These are phyloP conservation scores for Talaromyces sp. DNA, from an alignment of 2,329 filamentous ascomycete species.

Conservation along the genomic window DNA sequence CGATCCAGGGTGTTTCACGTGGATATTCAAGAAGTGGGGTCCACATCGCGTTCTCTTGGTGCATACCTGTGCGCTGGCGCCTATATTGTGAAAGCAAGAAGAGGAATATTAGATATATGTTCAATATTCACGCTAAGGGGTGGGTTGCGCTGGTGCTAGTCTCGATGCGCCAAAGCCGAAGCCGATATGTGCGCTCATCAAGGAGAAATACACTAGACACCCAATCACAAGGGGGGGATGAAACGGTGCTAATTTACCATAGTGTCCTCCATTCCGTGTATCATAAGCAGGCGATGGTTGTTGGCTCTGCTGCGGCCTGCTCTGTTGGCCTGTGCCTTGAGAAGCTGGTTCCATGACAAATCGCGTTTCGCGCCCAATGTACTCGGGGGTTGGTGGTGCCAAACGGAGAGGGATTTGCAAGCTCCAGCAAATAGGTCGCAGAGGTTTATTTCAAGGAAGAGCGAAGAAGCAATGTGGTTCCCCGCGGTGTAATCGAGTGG, in stretches of 20 bases:
- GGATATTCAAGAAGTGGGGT: not conserved
- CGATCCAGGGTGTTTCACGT: not conserved
- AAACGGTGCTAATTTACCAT: conserved; percentile 55
- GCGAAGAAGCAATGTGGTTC: not conserved
- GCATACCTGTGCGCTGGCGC: conserved; percentile 70
- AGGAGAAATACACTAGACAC: not conserved
- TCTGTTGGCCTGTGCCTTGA: conserved; percentile 60
- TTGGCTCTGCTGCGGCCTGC: conserved; percentile 56
- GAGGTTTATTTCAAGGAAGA: not conserved
- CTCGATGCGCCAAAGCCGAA: not conserved
- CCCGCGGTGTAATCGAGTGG: not conserved
- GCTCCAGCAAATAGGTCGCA: not conserved
- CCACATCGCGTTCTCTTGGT: not conserved
- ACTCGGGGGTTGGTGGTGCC: not conserved
- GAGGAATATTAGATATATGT: conserved; percentile 3
- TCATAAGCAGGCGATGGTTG: conserved; percentile 68
- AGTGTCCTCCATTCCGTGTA: conserved; percentile 73
- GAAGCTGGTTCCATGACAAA: conserved; percentile 59
- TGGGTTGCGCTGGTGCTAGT: not conserved
- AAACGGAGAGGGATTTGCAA: not conserved
- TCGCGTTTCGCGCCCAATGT: conserved; percentile 8
- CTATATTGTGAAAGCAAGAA: conserved; percentile 46
- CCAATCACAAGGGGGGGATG: not conserved
- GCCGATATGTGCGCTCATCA: not conserved
- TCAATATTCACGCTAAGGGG: not conserved